Percentiles rank a stretch among this genome's conserved stretches.
These are phyloP conservation scores for Cytospora paraplurivora DNA, from an alignment of 2,329 filamentous ascomycete genomes.

Conservation along the genomic window DNA sequence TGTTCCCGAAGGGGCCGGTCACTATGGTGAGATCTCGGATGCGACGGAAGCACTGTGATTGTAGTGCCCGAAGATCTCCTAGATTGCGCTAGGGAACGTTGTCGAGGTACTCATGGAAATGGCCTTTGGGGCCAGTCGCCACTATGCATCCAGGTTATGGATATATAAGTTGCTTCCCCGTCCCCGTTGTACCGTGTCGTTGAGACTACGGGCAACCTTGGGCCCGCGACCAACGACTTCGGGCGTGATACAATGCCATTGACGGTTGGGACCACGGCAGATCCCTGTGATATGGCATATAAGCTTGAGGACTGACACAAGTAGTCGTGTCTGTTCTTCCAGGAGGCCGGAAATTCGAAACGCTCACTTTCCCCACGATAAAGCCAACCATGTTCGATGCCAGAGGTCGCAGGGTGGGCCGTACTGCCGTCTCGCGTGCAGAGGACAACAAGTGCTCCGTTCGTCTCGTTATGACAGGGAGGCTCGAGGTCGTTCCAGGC, in stretches of 20 bases:
- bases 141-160: not conserved
- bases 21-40: not conserved
- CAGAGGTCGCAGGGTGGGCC: conserved; percentile 6
- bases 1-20: not conserved
- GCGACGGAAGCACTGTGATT: not conserved
- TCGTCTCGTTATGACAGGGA: conserved; percentile 21
- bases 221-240: no score
- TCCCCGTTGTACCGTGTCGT: not conserved
- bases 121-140: not conserved
- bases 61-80: not conserved
- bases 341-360: conserved; percentile 14
- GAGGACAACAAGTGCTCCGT: conserved; percentile 15
- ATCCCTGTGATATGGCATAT: not conserved
- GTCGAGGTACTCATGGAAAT: not conserved
- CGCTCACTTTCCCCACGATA: conserved; percentile 14
- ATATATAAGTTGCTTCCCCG: not conserved
- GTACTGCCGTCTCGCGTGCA: conserved; percentile 6
- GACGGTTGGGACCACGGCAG: no score
- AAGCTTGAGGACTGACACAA: conserved; percentile 18
- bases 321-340: conserved; percentile 1
- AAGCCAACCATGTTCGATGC: conserved; percentile 12
- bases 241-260: no score
- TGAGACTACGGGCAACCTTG: not conserved
- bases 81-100: not conserved
- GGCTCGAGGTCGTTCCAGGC: not conserved